Percentiles rank a stretch among this genome's conserved stretches.
Conservation (phyloP, 192 early-diverging fungal species). For the Backusella australiensis region DNA sequence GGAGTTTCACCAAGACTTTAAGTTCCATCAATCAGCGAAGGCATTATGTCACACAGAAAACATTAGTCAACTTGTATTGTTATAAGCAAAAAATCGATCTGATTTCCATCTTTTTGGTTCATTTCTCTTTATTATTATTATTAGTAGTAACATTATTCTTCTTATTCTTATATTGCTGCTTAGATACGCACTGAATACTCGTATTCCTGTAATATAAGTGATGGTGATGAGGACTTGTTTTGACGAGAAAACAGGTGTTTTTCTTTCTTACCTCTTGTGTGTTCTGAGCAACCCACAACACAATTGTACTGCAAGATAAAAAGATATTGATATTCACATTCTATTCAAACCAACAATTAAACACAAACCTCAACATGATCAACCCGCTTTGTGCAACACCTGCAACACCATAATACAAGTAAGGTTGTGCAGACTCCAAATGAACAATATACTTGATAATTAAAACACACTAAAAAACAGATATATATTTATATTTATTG, state of each 20-base stretch:
- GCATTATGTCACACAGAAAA: conserved; percentile 1
- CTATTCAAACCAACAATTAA: not conserved
- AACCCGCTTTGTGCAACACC: conserved; percentile 18
- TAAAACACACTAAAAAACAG: conserved; percentile 11
- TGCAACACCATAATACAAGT: conserved; percentile 14
- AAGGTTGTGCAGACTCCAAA: conserved; percentile 13
- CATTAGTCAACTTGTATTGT: not conserved
- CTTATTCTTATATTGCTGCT: not conserved
- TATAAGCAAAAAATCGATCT: not conserved
- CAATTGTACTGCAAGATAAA: conserved; percentile 14
- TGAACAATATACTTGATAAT: conserved; percentile 19
- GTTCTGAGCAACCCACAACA: conserved; percentile 19
- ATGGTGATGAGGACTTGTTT: too few relatives aligned
- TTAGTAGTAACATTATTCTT: not conserved
- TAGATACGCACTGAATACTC: conserved; percentile 10
- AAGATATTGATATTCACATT: not conserved
- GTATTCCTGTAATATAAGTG: not conserved
- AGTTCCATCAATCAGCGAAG: conserved; percentile 1
- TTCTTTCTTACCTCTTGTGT: conserved; percentile 5
- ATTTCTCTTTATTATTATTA: not conserved
- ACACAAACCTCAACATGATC: conserved; percentile 21
- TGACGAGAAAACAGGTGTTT: too few relatives aligned
- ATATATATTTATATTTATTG: too few relatives aligned
- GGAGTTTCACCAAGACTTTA: not conserved
- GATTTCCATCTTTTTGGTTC: too few relatives aligned